phyloP scores from a whole-genome alignment of 208 protist species.

The Phytomonas serpens region DNA sequence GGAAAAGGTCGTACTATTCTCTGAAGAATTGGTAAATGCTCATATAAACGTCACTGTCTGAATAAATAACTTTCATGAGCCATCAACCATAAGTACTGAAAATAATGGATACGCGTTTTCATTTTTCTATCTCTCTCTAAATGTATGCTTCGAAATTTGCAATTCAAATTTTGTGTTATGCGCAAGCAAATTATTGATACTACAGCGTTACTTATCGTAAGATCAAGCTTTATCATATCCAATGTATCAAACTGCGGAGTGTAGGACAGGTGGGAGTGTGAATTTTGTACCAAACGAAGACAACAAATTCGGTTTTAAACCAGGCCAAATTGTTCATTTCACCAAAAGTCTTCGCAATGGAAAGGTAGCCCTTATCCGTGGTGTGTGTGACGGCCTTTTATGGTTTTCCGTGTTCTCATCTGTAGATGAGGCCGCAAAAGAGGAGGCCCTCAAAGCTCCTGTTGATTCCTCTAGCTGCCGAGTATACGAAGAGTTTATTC shows the following conservation, averaged over 20 bases:
- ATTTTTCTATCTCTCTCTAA: not conserved
- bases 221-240: not conserved
- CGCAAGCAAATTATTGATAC: too few relatives aligned
- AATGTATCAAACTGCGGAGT: conserved; percentile 28
- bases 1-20: not conserved
- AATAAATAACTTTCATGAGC: not conserved
- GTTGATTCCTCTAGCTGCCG: conserved; percentile 77
- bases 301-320: conserved; percentile 47
- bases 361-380: conserved; percentile 74
- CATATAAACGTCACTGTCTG: not conserved
- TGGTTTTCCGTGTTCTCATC: conserved; percentile 74
- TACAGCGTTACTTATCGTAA: too few relatives aligned
- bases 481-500: conserved; percentile 76
- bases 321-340: conserved; percentile 81
- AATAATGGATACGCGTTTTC: not conserved
- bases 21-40: not conserved
- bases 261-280: conserved; percentile 53
- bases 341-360: conserved; percentile 82
- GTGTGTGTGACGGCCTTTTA: conserved; percentile 51
- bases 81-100: not conserved
- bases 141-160: not conserved
- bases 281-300: conserved; percentile 26
- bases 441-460: conserved; percentile 48
- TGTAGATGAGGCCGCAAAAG: conserved; percentile 32
- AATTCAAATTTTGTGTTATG: not conserved